Evolutionary conservation across 169 alveolate species (phyloP).

Genomic region (Plasmodium adleri): DNA sequence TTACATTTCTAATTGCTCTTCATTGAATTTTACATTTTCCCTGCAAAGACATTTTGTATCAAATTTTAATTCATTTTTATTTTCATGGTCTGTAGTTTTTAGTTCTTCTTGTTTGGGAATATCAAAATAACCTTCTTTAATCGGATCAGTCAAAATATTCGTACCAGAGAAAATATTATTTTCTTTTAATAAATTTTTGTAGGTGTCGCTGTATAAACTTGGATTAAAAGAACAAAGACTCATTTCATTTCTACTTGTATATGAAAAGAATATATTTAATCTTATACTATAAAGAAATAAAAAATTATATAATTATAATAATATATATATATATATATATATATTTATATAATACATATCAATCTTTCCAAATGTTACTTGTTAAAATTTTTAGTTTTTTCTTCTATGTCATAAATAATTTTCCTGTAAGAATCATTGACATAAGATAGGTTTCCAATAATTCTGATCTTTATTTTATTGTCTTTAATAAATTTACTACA

Average conservation of each 20-base stretch:
- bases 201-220: conserved; percentile 59
- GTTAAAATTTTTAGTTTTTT: conserved; percentile 74
- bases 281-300: conserved; percentile 25
- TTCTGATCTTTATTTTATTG: conserved; percentile 74
- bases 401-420: conserved; percentile 77
- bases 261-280: conserved; percentile 64
- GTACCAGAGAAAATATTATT: conserved; percentile 12
- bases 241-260: conserved; percentile 77
- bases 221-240: conserved; percentile 56
- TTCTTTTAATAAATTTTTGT: conserved; percentile 50
- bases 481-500: conserved; percentile 76
- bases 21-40: conserved; percentile 12
- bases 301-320: not conserved
- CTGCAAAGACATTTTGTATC: conserved; percentile 47
- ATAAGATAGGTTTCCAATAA: conserved; percentile 83
- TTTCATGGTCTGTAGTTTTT: not conserved
- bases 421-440: conserved; percentile 76
- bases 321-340: not conserved
- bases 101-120: not conserved
- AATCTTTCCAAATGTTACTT: conserved; percentile 61
- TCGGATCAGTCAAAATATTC: not conserved
- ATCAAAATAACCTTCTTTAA: not conserved
- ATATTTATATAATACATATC: not conserved
- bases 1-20: conserved; percentile 34
- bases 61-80: not conserved